Evolutionary conservation across 140 eudicot genomes (phyloP).

Genomic region (Cichorium intybus): DNA sequence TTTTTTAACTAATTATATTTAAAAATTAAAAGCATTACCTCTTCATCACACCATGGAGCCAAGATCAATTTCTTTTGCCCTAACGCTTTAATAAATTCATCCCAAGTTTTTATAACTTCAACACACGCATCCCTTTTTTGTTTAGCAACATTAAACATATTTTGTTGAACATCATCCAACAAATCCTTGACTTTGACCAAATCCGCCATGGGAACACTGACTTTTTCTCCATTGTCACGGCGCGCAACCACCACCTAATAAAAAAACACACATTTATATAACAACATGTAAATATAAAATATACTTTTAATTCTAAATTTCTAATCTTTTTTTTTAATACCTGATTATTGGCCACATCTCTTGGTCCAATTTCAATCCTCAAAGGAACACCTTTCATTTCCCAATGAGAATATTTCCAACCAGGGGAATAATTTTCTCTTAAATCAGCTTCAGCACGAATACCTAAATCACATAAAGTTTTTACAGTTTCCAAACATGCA

Average conservation of each 20-base stretch:
- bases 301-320: no score
- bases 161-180: slow-evolving; percentile 62
- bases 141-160: slow-evolving; percentile 63
- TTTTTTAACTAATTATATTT: no score
- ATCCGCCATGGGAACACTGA: slow-evolving; percentile 63
- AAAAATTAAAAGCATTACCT: slow-evolving; percentile 43
- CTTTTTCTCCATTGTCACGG: slow-evolving; percentile 69
- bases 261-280: slow-evolving; percentile 19
- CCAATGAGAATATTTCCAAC: slow-evolving; percentile 98
- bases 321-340: no score
- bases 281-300: no score
- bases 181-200: slow-evolving; percentile 56
- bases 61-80: slow-evolving; percentile 81
- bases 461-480: slow-evolving; percentile 59
- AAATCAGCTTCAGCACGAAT: slow-evolving; percentile 76
- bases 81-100: slow-evolving; percentile 73
- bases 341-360: slow-evolving; percentile 80
- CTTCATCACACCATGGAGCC: slow-evolving; percentile 99
- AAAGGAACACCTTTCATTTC: slow-evolving; percentile 97
- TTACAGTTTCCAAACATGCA: slow-evolving; percentile 65
- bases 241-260: slow-evolving; percentile 75
- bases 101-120: slow-evolving; percentile 70
- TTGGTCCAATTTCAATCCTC: slow-evolving; percentile 91
- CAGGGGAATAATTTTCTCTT: slow-evolving; percentile 90
- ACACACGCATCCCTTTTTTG: slow-evolving; percentile 82